Evolutionary conservation across 805 yeast species (phyloP).

Genomic region (Priceomyces fermenticarens): DNA sequence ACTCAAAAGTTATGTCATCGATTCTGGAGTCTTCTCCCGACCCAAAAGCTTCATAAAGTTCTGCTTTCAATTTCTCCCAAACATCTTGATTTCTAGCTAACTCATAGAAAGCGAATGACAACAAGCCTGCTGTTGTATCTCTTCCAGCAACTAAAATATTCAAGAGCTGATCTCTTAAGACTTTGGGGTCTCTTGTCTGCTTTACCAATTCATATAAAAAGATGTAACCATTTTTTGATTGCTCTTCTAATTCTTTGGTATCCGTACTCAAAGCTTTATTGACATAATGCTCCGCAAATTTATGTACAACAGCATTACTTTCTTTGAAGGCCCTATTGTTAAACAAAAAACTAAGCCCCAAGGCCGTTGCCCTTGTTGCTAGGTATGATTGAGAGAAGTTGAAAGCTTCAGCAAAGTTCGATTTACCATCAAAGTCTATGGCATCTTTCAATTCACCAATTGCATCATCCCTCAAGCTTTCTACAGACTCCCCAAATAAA

Average conservation of each 20-base stretch:
- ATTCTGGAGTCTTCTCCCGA: constrained; percentile 28
- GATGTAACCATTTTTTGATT: constrained; percentile 37
- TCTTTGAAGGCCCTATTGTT: constrained; percentile 25
- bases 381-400: constrained; percentile 30
- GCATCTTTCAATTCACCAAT: constrained; percentile 23
- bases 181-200: constrained; percentile 45
- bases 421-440: constrained; percentile 23
- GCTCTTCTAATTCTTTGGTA: constrained; percentile 26
- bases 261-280: constrained; percentile 30
- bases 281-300: constrained; percentile 34
- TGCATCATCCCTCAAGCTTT: constrained; percentile 25
- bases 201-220: constrained; percentile 47
- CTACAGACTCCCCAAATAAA: constrained; percentile 37
- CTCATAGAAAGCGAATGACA: constrained; percentile 43
- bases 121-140: constrained; percentile 52
- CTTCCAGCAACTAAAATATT: constrained; percentile 55
- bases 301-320: constrained; percentile 24
- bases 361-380: constrained; percentile 32
- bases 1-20: constrained; percentile 42
- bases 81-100: constrained; percentile 41
- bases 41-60: constrained; percentile 30
- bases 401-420: constrained; percentile 32
- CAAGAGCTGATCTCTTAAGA: constrained; percentile 50
- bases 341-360: constrained; percentile 22
- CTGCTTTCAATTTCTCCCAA: constrained; percentile 35